Base-by-base conservation (phyloP, 176 grass and related monocot species). In the Paspalum notatum region DNA sequence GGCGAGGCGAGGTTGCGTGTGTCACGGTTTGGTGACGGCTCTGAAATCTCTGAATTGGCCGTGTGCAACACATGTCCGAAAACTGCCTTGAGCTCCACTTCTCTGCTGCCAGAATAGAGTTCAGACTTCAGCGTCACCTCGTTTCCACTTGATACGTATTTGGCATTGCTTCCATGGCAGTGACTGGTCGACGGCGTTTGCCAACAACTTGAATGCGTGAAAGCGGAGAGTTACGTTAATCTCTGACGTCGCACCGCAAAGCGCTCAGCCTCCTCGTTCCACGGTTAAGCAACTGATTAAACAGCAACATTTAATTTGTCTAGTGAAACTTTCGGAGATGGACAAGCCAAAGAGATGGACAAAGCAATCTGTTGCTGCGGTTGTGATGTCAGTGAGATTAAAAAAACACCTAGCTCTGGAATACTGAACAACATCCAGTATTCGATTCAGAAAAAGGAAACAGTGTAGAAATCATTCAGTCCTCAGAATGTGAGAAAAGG, bases 121-220 rank as follows among this genome's bases (percentile, higher is more conserved):
- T 81, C 41, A 85, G 57, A 85, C 72, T 85, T 85, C 45, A 9
- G 41, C 82, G n/a, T 89, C 87, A 81, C 63, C 66, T 63, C 18
- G 55, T 77, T 81, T 71, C 39, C 82, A 73, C 41, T 72, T 44
- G 14, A 7, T 12, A 7, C 14, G 45, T 69, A 39, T 6, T 9
- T 50, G 70, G 64, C 53, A 58, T 20, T 38, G 76, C 42, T 54
- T 53, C 62, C 70, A 4, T 75, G 76, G 13, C 75, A 74, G 59
- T 62, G 81, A 68, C 74, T n/a, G 76, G 62, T 40, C 14, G 55
- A 54, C 70, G 47, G 61, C 47, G 82, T 52, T 49, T 49, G 18
- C 52, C 76, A 81, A 81, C 77, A 74, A 81, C 78, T 63, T 70
- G 4, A 75, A 48, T 27, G 77, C 76, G 18, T 68, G 82, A 81